Evolutionary conservation across 495 filamentous ascomycete genomes (phyloP), one percentile per base, ranked within the genome.

Genomic region (Choiromyces venosus): DNA sequence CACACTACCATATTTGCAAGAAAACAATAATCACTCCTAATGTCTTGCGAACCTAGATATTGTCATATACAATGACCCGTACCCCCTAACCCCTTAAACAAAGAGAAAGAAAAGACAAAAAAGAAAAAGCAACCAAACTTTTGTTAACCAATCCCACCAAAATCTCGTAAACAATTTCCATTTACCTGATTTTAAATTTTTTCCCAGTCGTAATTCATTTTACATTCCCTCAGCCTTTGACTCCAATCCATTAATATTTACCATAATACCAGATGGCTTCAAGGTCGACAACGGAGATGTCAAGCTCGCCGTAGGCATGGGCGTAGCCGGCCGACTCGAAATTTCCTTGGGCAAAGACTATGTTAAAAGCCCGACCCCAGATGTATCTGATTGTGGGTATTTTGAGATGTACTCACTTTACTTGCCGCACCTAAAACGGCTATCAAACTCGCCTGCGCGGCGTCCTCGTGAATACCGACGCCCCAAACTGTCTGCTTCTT

Each of bases 391-490:
- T 6, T 14, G 33, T 1, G 25, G 12, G 7, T 16, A n/a, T n/a
- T n/a, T 29, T 21, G 37, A 40, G 44, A 21, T 69, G 65, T 67
- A 87, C 91, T 88, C 87, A 95, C 94, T 78, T 91, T 95, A 84
- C 88, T 91, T 40, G 95, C 95, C 40, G 95, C 95, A 71, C 89
- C 89, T 79, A 99, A 85, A 65, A 98, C 86, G 56, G 95, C 94
- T 82, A 94, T 92, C 81, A 99, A 86, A 83, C 90, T 93, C 77
- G 92, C 93, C 83, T 97, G 93, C 19, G 96, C 93, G 46, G 96
- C 92, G 84, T 99, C 95, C 79, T 94, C 90, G 82, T 97, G 92
- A 75, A 99, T 92, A 68, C 94, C 95, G 33, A 99, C 92, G 76
- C 95, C 95, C 96, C 95, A 99, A 16, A 97, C 92, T 77, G 87